Evolutionary conservation across 2,329 filamentous ascomycete genomes (phyloP).

Genomic region (Mycosphaerella sp.): DNA sequence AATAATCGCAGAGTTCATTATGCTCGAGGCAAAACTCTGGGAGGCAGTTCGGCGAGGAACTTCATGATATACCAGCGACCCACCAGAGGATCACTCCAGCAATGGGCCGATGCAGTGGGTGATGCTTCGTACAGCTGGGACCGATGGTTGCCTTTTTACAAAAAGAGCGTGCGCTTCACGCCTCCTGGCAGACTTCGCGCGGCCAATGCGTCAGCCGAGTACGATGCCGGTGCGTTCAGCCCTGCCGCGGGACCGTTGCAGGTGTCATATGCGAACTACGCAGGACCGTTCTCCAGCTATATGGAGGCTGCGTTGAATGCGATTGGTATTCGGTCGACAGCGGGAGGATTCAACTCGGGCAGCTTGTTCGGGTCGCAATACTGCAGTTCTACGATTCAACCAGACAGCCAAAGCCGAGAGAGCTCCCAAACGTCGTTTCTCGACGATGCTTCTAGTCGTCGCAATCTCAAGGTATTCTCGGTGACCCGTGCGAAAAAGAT

Average conservation of each 20-base stretch:
- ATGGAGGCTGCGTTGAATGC: slow-evolving; percentile 10
- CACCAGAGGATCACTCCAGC: slow-evolving; percentile 9
- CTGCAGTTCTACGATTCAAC: slow-evolving; percentile 16
- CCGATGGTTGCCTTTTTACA: slow-evolving; percentile 27
- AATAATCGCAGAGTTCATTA: too few relatives aligned
- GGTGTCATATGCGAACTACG: slow-evolving; percentile 30
- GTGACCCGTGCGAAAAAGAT: slow-evolving; percentile 26
- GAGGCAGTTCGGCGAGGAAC: slow-evolving; percentile 23
- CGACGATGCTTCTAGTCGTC: slow-evolving; percentile 20
- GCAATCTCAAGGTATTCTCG: slow-evolving; percentile 32
- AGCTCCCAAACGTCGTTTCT: slow-evolving; percentile 29
- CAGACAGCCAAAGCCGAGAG: slow-evolving; percentile 17
- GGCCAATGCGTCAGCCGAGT: slow-evolving; percentile 7
- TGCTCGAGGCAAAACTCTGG: slow-evolving; percentile 30
- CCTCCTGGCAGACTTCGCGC: too few relatives aligned
- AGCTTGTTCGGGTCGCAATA: slow-evolving; percentile 18
- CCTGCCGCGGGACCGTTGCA: slow-evolving; percentile 29
- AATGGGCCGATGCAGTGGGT: slow-evolving; percentile 33
- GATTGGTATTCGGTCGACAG: slow-evolving; percentile 12
- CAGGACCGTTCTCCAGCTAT: slow-evolving; percentile 15
- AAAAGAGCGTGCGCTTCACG: slow-evolving; percentile 24
- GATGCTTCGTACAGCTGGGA: slow-evolving; percentile 32
- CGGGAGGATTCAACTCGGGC: slow-evolving; percentile 18
- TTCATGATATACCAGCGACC: slow-evolving; percentile 20
- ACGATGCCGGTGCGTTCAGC: slow-evolving; percentile 10